Evolutionary conservation across 1,139 yeast species (phyloP).

Genomic region (Schizosaccharomyces versatilis): DNA sequence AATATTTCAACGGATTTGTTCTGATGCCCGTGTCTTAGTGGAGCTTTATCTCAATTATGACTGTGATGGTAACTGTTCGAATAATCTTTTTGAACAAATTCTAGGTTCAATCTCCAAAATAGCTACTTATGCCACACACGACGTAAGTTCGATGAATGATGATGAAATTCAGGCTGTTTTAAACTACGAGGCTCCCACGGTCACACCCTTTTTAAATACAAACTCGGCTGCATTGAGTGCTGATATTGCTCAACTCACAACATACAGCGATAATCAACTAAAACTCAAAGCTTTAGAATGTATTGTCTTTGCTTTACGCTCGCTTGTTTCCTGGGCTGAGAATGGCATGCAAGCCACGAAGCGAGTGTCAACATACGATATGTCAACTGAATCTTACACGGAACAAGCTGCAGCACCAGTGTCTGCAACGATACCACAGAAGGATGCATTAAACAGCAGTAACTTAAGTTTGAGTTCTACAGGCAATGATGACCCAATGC

Average conservation of each 20-base stretch:
- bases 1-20: slow-evolving; percentile 56
- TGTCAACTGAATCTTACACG: not conserved
- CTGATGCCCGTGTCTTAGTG: slow-evolving; percentile 72
- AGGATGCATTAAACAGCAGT: not conserved
- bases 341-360: slow-evolving; percentile 30
- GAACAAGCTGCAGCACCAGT: not conserved
- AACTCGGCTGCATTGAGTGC: not conserved
- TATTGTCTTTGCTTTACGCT: slow-evolving; percentile 60
- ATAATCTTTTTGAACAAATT: slow-evolving; percentile 55
- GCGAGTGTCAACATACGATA: slow-evolving; percentile 12
- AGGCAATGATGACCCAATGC: slow-evolving; percentile 44
- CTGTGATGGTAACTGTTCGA: slow-evolving; percentile 58
- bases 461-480: not conserved
- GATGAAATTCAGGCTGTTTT: not conserved
- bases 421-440: not conserved
- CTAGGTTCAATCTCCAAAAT: slow-evolving; percentile 9
- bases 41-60: slow-evolving; percentile 89
- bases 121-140: not conserved
- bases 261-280: slow-evolving; percentile 42
- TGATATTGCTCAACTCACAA: not conserved
- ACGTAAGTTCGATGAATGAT: not conserved
- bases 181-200: not conserved
- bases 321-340: slow-evolving; percentile 76
- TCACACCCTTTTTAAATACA: not conserved
- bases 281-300: slow-evolving; percentile 65